Base-by-base conservation (phyloP, 2,329 filamentous ascomycete genomes). In the Apiospora malaysiana region DNA sequence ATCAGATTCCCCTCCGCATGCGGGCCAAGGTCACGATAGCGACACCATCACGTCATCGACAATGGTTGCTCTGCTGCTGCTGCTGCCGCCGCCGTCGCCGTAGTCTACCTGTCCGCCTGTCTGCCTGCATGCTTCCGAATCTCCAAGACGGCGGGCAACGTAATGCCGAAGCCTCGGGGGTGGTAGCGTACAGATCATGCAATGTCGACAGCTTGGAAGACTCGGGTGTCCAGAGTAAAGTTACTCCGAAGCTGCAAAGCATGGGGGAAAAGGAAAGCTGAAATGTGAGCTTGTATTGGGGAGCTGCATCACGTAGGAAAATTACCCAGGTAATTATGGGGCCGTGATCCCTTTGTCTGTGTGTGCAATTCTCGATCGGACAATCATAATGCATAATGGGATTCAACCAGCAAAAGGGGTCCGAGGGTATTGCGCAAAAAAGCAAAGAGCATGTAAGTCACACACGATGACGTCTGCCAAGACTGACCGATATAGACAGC, bases 401-500 rank as follows among this genome's bases (percentile, higher is more conserved):
- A 45, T 45, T 45, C 42, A 12, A 45, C 16, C 42, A 2, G 12
- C 42, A 16, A 45, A 45, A 16, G 42, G 42, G 12, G 42, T 16
- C 4, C 10, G 10, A 5, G 25, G 16, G 12, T 16, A 32, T 56
- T 16, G 16, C 16, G 25, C n/a, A 7, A 32, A 59, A 59, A 59
- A 59, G 27, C 25, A 59, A 59, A 56, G 8, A 32, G 7, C 25
- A 37, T 37, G 51, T 37, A 32, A 32, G 56, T 63, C 12, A 40
- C 27, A 63, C 56, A 63, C 7, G 32, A 12, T 63, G 56, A 63
- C 56, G 56, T 63, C 56, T n/a, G 56, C 56, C 56, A 63, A 63
- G 56, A n/a, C 56, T 40, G 56, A n/a, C 56, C n/a, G 56, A 40
- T 40, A 10, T 32, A 18, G 32, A 18, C 32, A 40, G 32, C 56